Evolutionary conservation across 2,329 filamentous ascomycete genomes (phyloP), one percentile per base, ranked within the genome.

Genomic region (Polychaeton citri): DNA sequence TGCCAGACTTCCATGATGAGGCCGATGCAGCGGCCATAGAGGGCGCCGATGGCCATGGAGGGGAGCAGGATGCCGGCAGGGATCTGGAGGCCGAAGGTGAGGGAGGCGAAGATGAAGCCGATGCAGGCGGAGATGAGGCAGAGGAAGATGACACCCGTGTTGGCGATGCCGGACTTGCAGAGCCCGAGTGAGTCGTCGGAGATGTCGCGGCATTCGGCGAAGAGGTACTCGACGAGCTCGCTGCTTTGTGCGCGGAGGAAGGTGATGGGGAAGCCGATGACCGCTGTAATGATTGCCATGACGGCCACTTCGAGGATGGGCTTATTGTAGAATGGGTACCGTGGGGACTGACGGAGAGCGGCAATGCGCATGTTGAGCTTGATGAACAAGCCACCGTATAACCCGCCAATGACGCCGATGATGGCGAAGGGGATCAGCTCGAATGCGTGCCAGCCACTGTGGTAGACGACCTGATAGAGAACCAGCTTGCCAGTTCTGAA

Each of bases 401-500:
- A 64, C n/a, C 90, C 90, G 3, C 90, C 90, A 4, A 94, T 61
- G 21, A 96, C 75, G 5, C 90, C 90, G 2, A 98, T 74, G 17
- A 93, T 61, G 21, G 79, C 76, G 17, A 93, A 98, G 0, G 88
- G 88, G 19, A 93, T 63, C 17, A 96, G 72, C 57, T 98, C 90
- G 51, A 98, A 96, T 26, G 80, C 82, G 58, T 96, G 86, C 88
- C 88, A 98, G 33, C 79, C 79, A 19, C 77, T 79, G 47, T 79
- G 87, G 58, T 95, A 96, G 21, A 83, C 88, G 51, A 95, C 87
- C 60, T 98, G 87, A 55, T 94, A 98, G 37, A 96, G 66, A 32
- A 96, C 90, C 36, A 96, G 79, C 58, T 98, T 92, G 36, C 88
- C 90, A 2, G 87, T 93, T 36, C 90, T 76, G 57, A 96, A 95